phyloP scores from a whole-genome alignment of 2,329 filamentous ascomycete species.

The Beauveria brongniartii region DNA sequence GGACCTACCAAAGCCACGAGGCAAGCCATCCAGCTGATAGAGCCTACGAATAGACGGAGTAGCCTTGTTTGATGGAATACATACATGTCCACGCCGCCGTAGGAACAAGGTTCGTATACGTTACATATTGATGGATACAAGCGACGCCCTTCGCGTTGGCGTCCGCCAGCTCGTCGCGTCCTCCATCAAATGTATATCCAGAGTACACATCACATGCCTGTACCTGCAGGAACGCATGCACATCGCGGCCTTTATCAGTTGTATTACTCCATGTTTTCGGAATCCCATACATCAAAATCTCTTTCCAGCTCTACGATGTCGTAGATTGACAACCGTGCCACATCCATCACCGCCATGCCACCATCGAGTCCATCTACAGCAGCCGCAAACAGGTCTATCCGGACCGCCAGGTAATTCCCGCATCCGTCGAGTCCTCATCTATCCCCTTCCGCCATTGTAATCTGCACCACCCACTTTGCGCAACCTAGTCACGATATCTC shows the following conservation, averaged over 20 bases:
- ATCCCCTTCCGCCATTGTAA: constrained; percentile 59
- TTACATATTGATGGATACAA: too few species aligned
- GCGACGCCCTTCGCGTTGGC: too few species aligned
- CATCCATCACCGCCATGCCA: not conserved
- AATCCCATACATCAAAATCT: not conserved
- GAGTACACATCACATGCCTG: not conserved
- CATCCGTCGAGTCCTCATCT: constrained; percentile 5
- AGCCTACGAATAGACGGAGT: not conserved
- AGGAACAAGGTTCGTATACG: too few species aligned
- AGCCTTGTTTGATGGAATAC: not conserved
- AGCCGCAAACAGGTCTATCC: not conserved
- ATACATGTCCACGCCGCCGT: too few species aligned
- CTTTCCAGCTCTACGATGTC: not conserved
- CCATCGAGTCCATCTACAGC: not conserved
- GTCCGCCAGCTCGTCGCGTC: too few species aligned
- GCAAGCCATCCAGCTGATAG: not conserved
- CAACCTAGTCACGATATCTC: constrained; percentile 51
- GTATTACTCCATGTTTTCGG: not conserved
- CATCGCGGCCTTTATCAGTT: not conserved
- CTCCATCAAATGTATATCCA: not conserved
- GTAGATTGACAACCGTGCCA: not conserved
- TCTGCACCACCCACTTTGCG: constrained; percentile 62
- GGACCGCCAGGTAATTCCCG: too few species aligned
- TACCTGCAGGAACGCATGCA: not conserved
- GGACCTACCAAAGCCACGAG: not conserved